Base-by-base conservation (phyloP, 371 early-diverging fungal species). In the Zychaea mexicana region DNA sequence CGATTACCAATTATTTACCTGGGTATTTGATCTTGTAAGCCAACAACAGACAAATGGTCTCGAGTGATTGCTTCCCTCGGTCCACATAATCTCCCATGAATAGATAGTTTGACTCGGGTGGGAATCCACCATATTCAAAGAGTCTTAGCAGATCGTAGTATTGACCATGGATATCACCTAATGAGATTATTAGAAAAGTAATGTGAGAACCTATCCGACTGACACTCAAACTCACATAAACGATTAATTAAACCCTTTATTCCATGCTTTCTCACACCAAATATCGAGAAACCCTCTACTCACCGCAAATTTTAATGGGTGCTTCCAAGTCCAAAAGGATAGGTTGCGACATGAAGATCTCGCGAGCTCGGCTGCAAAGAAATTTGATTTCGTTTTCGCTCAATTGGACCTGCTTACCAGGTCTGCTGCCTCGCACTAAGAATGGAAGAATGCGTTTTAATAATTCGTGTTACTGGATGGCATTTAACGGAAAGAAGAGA, bases 61-160 rank as follows among this genome's bases (percentile, higher is more conserved):
- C 98, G 13, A 98, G 79, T 53, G 90, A 90, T 78, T 96, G 95
- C 70, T 96, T 95, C 54, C 98, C 98, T 53, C 98, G 87, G 73
- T 98, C 96, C 30, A 98, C 98, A 81, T 97, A 98, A 75, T 98
- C 99, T 31, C 97, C 96, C 65, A 98, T 72, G 78, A 98, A 97
- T 49, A 98, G 79, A 68, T 93, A 97, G 85, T 92, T 96, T 74
- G 89, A 83, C 68, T 83, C 86, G 15, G 89, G 97, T 64, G 90
- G 97, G 81, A 86, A 94, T 33, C 91, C 98, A 21, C 80, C 82
- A 86, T 83, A 94, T 73, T 91, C 95, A 73, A 94, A 98, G 46
- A 96, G 74, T 64, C 92, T 82, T 70, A 94, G 72, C 39, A 98
- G 80, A 76, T 98, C 98, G 24, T 88, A 80, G 72, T 88, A 90